These are phyloP conservation scores for Casuarina glauca DNA, from an alignment of 306 rosid species.

Conservation along the genomic window DNA sequence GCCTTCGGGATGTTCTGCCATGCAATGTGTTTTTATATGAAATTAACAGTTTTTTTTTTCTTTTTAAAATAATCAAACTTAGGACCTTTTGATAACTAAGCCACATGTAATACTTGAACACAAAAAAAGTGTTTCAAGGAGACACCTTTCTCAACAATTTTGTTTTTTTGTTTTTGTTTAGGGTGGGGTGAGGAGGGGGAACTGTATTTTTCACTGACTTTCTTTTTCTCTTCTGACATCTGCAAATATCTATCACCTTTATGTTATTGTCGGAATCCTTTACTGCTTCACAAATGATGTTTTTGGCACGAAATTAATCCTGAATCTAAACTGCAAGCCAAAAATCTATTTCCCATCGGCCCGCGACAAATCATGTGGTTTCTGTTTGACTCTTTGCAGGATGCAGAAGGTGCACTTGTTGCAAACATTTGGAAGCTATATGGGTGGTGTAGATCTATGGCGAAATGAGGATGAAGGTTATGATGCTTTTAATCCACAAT, in stretches of 20 bases:
- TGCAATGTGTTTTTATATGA: background rate
- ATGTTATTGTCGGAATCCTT: background rate
- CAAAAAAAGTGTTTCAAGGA: background rate
- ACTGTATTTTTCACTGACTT: no score
- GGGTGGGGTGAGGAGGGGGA: no score
- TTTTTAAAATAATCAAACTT: no score
- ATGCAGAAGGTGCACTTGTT: conserved; percentile 98
- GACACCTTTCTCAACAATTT: background rate
- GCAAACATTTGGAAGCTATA: conserved; percentile 98
- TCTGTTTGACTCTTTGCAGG: conserved; percentile 52
- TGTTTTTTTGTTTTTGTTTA: background rate
- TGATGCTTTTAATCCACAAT: conserved; percentile 93
- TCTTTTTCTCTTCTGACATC: background rate
- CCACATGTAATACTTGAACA: background rate
- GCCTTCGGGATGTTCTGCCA: conserved; percentile 11
- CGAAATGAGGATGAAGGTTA: conserved; percentile 90
- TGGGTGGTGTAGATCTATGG: conserved; percentile 99
- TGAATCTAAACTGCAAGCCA: background rate
- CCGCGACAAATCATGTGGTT: background rate
- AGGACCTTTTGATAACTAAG: no score
- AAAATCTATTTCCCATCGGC: no score
- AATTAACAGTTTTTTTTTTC: no score
- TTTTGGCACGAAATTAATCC: background rate
- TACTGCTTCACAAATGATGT: background rate
- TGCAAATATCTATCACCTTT: background rate